These are phyloP conservation scores for Penicillium hordei DNA, from an alignment of 2,329 filamentous ascomycete species.

Conservation along the genomic window DNA sequence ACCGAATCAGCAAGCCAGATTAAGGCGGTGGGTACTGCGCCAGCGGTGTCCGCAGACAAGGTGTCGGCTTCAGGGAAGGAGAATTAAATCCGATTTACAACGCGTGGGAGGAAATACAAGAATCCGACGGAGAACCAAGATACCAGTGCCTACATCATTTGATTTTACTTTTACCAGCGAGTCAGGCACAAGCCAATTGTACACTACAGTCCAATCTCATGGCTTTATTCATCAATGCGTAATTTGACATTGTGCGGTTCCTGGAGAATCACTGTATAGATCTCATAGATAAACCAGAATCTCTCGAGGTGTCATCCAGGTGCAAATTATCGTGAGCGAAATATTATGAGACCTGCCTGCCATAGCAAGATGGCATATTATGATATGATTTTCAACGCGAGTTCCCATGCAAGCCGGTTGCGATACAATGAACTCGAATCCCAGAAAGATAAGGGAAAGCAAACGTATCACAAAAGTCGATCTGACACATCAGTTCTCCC, in stretches of 20 bases:
- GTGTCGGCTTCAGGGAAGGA: constrained; percentile 7
- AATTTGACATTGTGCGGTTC: background rate
- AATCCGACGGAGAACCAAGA: constrained; percentile 1
- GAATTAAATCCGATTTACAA: background rate
- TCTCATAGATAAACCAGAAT: background rate
- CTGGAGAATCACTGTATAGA: background rate
- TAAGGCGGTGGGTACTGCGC: background rate
- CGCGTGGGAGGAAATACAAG: background rate
- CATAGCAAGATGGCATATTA: background rate
- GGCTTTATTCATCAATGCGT: background rate
- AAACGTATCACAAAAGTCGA: background rate
- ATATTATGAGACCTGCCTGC: background rate
- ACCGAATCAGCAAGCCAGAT: constrained; percentile 11
- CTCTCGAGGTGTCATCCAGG: background rate
- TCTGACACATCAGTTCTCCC: constrained; percentile 17
- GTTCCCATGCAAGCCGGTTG: background rate
- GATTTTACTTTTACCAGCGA: constrained; percentile 6
- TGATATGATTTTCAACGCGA: background rate
- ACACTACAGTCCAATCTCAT: constrained; percentile 4
- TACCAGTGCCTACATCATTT: constrained; percentile 11
- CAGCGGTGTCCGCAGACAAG: constrained; percentile 2
- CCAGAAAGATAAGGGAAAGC: background rate
- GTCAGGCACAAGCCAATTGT: constrained; percentile 3
- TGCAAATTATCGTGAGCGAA: background rate
- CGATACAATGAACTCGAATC: background rate